Conservation (phyloP, 805 yeast species). For the Schwanniomyces polymorphus region DNA sequence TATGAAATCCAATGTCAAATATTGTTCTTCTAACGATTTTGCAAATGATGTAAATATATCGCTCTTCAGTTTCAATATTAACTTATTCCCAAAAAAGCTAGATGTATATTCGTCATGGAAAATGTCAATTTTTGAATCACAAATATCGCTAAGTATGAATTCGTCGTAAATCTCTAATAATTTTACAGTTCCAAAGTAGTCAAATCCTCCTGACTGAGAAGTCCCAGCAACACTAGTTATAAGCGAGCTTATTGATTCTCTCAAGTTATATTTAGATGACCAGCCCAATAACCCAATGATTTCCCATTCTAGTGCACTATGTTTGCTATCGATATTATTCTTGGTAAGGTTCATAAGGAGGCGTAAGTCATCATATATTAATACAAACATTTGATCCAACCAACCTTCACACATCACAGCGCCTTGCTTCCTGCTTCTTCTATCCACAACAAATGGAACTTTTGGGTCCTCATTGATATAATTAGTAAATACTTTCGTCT, state of each 20-base stretch:
- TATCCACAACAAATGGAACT: constrained; percentile 17
- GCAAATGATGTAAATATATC: constrained; percentile 19
- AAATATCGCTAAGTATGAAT: constrained; percentile 35
- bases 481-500: constrained; percentile 66
- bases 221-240: constrained; percentile 49
- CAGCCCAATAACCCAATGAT: constrained; percentile 59
- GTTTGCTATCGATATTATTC: constrained; percentile 30
- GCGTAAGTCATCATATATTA: constrained; percentile 61
- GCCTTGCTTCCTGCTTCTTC: constrained; percentile 15
- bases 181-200: constrained; percentile 54
- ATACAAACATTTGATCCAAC: constrained; percentile 73
- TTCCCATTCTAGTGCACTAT: constrained; percentile 75
- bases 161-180: constrained; percentile 50
- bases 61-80: constrained; percentile 23
- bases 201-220: constrained; percentile 57
- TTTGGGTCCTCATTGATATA: not conserved
- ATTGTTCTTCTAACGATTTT: constrained; percentile 24
- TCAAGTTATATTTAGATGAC: constrained; percentile 39
- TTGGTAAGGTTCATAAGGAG: constrained; percentile 22
- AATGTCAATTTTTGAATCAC: constrained; percentile 30
- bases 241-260: constrained; percentile 35
- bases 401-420: constrained; percentile 64
- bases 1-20: constrained; percentile 32
- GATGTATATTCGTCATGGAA: constrained; percentile 28
- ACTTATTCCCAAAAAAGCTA: constrained; percentile 29